Evolutionary conservation across 352 stramenopile species (phyloP), one percentile per base, ranked within the genome.

Genomic region (Phytophthora ohioensis): DNA sequence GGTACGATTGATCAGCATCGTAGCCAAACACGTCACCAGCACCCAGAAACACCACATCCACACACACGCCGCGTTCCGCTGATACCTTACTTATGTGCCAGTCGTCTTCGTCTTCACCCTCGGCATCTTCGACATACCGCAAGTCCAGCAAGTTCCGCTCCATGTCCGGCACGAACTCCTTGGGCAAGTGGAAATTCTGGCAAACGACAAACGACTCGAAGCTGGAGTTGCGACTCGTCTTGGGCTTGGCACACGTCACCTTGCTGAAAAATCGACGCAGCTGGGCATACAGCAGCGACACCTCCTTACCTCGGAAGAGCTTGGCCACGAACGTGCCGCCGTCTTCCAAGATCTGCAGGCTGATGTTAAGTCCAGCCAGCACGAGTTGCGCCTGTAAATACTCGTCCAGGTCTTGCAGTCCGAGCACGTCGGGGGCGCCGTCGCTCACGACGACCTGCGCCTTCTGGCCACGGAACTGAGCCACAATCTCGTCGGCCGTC

Each of bases 391-490:
- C 87, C 67, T 95, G 86, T 35, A 95, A 59, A 70, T 93, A 94
- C 69, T 95, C 86, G 64, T 95, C 88, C 41, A 95, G 53, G 42
- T 95, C 90, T 47, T 95, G 82, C 47, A 94, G 71, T 1, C 87
- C 86, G 2, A 92, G 78, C n/a, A 99, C 98, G 64, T 99, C 98
- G 1, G 98, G 98, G 5, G 98, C 98, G 47, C 98, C 98, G 82
- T 99, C 98, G 64, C 96, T 99, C 10, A 99, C 93, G 5, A 99
- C 98, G 1, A 99, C 76, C 57, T 99, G 96, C 27, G 98, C 97
- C 34, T 97, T 92, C 34, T 95, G 69, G 34, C 87, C 87, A 2
- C 71, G 49, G 57, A 94, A 93, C 21, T 78, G 81, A 32, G 77
- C 73, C 49, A 94, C 82, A 71, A 94, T 94, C 39, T 69, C 75